A percentile compares a stretch with the other conserved stretches of the same genome.
Evolutionary conservation across 1,139 yeast genomes (phyloP).

Genomic region (Pichia kudriavzevii): DNA sequence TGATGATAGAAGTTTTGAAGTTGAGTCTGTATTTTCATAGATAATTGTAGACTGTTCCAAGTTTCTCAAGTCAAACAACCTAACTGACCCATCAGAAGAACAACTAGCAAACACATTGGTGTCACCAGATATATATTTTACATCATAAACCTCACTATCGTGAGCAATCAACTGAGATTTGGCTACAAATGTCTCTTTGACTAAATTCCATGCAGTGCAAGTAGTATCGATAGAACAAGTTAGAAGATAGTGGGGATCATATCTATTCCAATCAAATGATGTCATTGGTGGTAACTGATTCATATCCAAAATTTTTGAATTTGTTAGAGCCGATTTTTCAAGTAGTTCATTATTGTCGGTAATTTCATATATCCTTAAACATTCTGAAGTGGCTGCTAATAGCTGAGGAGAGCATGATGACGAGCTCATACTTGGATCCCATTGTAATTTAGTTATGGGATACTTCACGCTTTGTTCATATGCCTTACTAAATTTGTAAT

Average conservation of each 20-base stretch:
- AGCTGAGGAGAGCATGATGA: constrained; percentile 29
- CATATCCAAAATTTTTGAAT: constrained; percentile 32
- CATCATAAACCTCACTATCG: constrained; percentile 92
- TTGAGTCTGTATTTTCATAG: constrained; percentile 61
- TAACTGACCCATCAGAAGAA: constrained; percentile 91
- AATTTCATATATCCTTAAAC: constrained; percentile 58
- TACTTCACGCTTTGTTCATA: constrained; percentile 53
- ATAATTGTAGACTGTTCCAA: constrained; percentile 92
- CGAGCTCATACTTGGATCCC: constrained; percentile 50
- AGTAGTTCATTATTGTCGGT: constrained; percentile 22
- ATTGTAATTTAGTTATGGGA: constrained; percentile 62
- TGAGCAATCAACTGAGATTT: constrained; percentile 94
- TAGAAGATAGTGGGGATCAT: constrained; percentile 63
- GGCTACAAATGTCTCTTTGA: constrained; percentile 55
- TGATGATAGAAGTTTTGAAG: too few species aligned
- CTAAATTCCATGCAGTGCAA: constrained; percentile 91
- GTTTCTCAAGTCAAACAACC: constrained; percentile 84
- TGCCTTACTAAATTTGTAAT: constrained; percentile 40
- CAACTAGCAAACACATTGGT: constrained; percentile 83
- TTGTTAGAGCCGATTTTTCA: constrained; percentile 35
- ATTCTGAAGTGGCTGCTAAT: constrained; percentile 65
- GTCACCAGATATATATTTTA: constrained; percentile 68
- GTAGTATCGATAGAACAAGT: constrained; percentile 93
- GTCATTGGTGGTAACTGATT: constrained; percentile 75
- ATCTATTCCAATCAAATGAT: constrained; percentile 85